These are phyloP conservation scores for Nothophytophthora sp. DNA, from an alignment of 352 stramenopile genomes.

Conservation along the genomic window DNA sequence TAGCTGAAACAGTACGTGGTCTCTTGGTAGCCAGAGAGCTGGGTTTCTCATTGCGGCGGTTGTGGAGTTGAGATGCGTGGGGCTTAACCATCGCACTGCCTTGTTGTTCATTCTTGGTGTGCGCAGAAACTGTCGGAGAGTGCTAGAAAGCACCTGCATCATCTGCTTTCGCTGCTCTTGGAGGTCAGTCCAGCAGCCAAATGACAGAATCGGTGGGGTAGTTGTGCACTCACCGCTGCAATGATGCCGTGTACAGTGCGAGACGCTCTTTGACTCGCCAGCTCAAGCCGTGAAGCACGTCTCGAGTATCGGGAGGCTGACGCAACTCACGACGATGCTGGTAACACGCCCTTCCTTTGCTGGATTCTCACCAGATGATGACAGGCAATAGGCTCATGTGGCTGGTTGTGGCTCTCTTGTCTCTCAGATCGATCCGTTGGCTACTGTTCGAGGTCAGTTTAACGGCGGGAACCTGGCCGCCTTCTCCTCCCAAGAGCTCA, in stretches of 20 bases:
- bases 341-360: slow-evolving; percentile 19
- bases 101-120: neutral
- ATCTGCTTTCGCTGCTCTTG: slow-evolving; percentile 46
- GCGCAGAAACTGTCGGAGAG: slow-evolving; percentile 54
- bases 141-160: slow-evolving; percentile 41
- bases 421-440: slow-evolving; percentile 53
- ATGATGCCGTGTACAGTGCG: slow-evolving; percentile 26
- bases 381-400: neutral
- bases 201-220: neutral
- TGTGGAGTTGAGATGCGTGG: no score
- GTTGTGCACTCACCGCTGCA: neutral
- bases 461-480: slow-evolving; percentile 35
- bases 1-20: slow-evolving; percentile 46
- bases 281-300: slow-evolving; percentile 58
- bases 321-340: slow-evolving; percentile 48
- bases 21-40: neutral
- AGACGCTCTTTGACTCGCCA: slow-evolving; percentile 48
- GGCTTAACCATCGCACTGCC: no score
- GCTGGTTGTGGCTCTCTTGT: neutral
- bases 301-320: slow-evolving; percentile 45
- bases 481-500: slow-evolving; percentile 48
- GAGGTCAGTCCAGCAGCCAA: slow-evolving; percentile 30
- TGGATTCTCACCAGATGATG: neutral
- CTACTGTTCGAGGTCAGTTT: slow-evolving; percentile 64
- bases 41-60: no score